phyloP scores from a whole-genome alignment of 352 stramenopile genomes.

The Phytopythium helicoides region DNA sequence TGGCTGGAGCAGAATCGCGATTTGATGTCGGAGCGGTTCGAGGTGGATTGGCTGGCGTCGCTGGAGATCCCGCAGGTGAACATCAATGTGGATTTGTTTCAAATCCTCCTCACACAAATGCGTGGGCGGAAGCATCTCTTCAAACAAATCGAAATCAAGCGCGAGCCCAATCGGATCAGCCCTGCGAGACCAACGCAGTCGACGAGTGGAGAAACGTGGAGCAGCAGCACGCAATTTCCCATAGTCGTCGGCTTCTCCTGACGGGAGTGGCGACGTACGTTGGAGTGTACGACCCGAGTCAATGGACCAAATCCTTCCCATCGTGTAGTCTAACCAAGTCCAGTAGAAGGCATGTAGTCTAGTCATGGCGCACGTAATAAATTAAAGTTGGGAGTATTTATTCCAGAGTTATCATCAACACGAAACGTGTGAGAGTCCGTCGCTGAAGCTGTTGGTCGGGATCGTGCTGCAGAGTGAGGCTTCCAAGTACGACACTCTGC shows the following conservation, averaged over 20 bases:
- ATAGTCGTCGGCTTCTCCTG: neutral
- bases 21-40: conserved; percentile 16
- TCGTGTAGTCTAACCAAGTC: neutral
- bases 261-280: neutral
- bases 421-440: neutral
- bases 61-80: conserved; percentile 28
- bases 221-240: conserved; percentile 1
- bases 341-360: neutral
- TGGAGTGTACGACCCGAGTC: neutral
- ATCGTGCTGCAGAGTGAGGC: neutral
- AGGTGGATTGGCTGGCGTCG: conserved; percentile 22
- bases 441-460: neutral
- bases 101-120: conserved; percentile 17
- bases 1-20: conserved; percentile 25
- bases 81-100: conserved; percentile 27
- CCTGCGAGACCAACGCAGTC: neutral
- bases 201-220: neutral
- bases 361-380: too few relatives aligned
- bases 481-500: neutral
- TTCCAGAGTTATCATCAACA: too few relatives aligned
- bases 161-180: neutral
- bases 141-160: neutral
- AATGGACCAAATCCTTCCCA: neutral
- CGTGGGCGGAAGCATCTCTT: neutral
- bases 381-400: too few relatives aligned